phyloP scores from a whole-genome alignment of 1,139 yeast genomes.

The Scheffersomyces insectosa region DNA sequence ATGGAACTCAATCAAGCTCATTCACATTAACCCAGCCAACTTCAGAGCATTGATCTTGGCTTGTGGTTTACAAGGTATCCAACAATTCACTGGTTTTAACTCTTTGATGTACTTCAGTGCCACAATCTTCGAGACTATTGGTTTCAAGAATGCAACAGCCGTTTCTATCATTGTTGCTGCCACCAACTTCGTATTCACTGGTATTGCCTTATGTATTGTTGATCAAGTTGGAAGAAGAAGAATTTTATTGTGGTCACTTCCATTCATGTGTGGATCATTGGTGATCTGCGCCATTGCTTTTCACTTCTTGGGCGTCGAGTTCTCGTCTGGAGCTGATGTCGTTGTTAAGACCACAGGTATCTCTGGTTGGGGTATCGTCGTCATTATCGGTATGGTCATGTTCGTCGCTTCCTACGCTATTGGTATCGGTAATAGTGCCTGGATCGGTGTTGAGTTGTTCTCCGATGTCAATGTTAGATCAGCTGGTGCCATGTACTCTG shows the following conservation, averaged over 20 bases:
- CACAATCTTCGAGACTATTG: constrained; percentile 85
- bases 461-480: constrained; percentile 89
- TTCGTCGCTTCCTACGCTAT: constrained; percentile 89
- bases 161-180: constrained; percentile 94
- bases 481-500: constrained; percentile 85
- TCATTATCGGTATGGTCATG: constrained; percentile 80
- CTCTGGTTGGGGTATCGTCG: constrained; percentile 82
- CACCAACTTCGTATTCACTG: constrained; percentile 84
- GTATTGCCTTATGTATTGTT: constrained; percentile 78
- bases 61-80: constrained; percentile 92
- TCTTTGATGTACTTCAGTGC: constrained; percentile 92
- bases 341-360: constrained; percentile 47
- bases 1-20: constrained; percentile 63
- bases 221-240: constrained; percentile 85
- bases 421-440: constrained; percentile 96
- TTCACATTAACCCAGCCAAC: constrained; percentile 77
- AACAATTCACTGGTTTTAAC: constrained; percentile 94
- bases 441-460: constrained; percentile 96
- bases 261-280: constrained; percentile 78
- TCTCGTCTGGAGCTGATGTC: constrained; percentile 48
- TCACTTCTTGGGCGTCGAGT: constrained; percentile 70
- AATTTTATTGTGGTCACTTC: constrained; percentile 71
- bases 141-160: constrained; percentile 83
- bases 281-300: constrained; percentile 83
- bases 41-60: constrained; percentile 85